phyloP scores from a whole-genome alignment of 2,329 filamentous ascomycete species.

The Knufia fluminis region DNA sequence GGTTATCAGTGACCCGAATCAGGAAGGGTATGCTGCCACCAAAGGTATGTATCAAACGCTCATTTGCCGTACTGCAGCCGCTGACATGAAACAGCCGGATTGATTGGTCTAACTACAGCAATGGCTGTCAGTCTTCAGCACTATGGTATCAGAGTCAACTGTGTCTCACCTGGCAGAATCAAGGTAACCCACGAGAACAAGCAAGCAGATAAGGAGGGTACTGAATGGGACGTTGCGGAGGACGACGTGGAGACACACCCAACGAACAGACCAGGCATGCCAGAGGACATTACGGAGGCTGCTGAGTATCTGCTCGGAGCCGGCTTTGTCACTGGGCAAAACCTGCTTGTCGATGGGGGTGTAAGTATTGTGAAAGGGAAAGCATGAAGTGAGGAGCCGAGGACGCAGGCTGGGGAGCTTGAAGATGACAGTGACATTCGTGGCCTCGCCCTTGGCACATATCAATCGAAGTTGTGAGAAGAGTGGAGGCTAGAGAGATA shows the following conservation, averaged over 20 bases:
- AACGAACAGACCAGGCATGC: constrained; percentile 37
- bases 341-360: constrained; percentile 23
- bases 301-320: constrained; percentile 27
- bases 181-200: constrained; percentile 40
- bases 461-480: no score
- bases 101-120: constrained; percentile 30
- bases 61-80: no score
- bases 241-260: constrained; percentile 37
- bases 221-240: constrained; percentile 31
- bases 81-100: constrained; percentile 21
- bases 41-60: constrained; percentile 22
- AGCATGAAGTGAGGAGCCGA: neutral
- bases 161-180: constrained; percentile 40
- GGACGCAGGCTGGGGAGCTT: no score
- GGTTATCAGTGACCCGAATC: constrained; percentile 38
- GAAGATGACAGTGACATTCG: no score
- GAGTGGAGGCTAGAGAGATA: no score
- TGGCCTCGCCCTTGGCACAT: no score
- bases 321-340: constrained; percentile 23
- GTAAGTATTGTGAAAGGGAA: constrained; percentile 19
- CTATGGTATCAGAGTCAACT: constrained; percentile 30
- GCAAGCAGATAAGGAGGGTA: constrained; percentile 35
- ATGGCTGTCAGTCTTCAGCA: constrained; percentile 29
- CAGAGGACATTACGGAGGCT: constrained; percentile 38
- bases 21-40: constrained; percentile 40